These are phyloP conservation scores for Teunomyces kruisii DNA, from an alignment of 805 yeast genomes.

Conservation along the genomic window DNA sequence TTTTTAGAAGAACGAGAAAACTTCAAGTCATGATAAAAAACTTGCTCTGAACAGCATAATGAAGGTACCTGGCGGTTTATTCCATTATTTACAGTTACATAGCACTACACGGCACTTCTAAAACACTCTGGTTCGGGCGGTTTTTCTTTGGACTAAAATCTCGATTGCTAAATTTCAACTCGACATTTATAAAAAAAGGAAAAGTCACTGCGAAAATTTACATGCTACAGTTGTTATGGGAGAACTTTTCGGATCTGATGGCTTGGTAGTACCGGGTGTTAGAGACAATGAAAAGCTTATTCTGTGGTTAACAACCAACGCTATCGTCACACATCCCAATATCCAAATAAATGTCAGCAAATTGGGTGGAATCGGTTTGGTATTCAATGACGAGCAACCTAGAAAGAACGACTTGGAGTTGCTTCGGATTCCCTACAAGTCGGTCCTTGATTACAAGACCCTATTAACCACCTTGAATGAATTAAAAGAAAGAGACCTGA, in stretches of 20 bases:
- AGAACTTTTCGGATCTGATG: not conserved
- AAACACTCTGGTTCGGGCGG: too few species aligned
- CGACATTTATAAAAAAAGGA: not conserved
- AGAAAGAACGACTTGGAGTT: slow-evolving; percentile 8
- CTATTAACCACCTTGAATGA: slow-evolving; percentile 17
- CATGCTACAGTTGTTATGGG: not conserved
- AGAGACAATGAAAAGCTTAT: not conserved
- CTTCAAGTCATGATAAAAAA: too few species aligned
- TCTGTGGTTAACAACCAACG: slow-evolving; percentile 3
- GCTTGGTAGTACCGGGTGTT: slow-evolving; percentile 6
- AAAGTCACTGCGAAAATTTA: not conserved
- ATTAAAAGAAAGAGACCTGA: slow-evolving; percentile 16
- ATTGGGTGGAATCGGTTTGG: slow-evolving; percentile 35
- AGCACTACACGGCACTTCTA: too few species aligned
- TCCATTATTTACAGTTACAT: too few species aligned
- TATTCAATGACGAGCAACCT: slow-evolving; percentile 12
- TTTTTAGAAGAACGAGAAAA: too few species aligned
- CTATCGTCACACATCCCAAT: slow-evolving; percentile 14
- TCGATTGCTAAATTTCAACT: not conserved
- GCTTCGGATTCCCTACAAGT: slow-evolving; percentile 10
- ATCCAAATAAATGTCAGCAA: slow-evolving; percentile 18
- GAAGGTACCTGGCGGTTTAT: too few species aligned
- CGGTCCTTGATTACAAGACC: slow-evolving; percentile 18
- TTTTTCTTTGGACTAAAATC: not conserved
- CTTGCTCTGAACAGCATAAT: too few species aligned